phyloP scores from a whole-genome alignment of 768 basidiomycete species.

The Russula lepida region DNA sequence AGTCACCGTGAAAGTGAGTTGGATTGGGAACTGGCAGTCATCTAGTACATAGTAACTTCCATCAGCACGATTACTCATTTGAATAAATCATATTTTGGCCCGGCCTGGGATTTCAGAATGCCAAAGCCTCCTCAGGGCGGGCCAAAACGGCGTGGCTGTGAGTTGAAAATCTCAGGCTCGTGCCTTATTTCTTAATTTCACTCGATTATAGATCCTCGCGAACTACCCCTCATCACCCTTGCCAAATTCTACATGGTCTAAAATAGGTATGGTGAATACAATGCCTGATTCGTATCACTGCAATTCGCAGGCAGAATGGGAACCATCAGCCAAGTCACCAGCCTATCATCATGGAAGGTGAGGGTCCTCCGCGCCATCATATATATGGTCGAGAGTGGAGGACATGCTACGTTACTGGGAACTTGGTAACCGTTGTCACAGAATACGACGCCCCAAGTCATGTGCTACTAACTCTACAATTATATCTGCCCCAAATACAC shows the following conservation, averaged over 20 bases:
- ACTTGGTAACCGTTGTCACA: constrained; percentile 12
- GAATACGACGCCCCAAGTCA: background rate
- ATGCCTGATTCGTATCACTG: constrained; percentile 32
- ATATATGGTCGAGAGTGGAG: background rate
- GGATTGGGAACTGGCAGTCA: no score
- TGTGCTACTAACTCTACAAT: background rate
- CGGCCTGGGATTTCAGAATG: no score
- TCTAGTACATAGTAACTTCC: no score
- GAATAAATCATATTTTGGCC: no score
- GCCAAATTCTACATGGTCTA: constrained; percentile 21
- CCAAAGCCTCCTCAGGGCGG: no score
- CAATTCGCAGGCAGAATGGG: background rate
- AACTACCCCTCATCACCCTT: constrained; percentile 28
- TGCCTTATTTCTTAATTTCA: constrained; percentile 36
- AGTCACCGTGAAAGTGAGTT: no score
- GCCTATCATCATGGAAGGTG: background rate
- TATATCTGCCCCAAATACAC: background rate
- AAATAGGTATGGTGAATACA: constrained; percentile 19
- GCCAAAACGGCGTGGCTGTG: no score
- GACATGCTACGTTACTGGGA: constrained; percentile 32
- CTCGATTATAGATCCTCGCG: constrained; percentile 58
- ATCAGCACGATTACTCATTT: no score
- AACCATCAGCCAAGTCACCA: no score
- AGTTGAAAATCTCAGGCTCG: no score
- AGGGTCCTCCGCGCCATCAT: background rate